Conservation (phyloP, 129 eudicot genomes). For the Tanacetum coccineum region DNA sequence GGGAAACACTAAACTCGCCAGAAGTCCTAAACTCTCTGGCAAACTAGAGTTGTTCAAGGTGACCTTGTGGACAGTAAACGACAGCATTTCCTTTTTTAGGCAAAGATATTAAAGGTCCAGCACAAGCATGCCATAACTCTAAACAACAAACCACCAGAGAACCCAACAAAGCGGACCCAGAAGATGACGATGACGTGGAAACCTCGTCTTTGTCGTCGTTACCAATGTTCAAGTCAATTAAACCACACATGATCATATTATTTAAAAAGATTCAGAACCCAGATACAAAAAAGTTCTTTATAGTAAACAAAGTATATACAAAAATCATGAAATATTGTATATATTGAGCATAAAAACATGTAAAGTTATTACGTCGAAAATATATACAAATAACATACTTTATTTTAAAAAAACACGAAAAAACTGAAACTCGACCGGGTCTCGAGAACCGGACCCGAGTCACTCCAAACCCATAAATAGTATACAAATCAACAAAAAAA, state of each 20-base stretch:
- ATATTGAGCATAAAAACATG: too few relatives aligned
- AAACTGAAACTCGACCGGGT: too few relatives aligned
- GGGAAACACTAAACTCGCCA: slow-evolving; percentile 40
- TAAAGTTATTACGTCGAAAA: too few relatives aligned
- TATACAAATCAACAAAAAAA: too few relatives aligned
- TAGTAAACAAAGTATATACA: too few relatives aligned
- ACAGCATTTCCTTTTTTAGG: slow-evolving; percentile 83
- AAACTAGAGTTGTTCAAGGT: slow-evolving; percentile 45
- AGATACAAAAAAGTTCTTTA: not conserved
- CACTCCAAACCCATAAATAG: too few relatives aligned
- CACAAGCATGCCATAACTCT: slow-evolving; percentile 99
- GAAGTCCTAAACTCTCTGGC: slow-evolving; percentile 33
- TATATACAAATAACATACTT: too few relatives aligned
- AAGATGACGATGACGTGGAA: slow-evolving; percentile 41
- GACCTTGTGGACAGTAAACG: slow-evolving; percentile 91
- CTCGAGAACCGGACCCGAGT: too few relatives aligned
- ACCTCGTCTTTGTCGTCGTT: slow-evolving; percentile 33
- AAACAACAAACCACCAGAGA: slow-evolving; percentile 55
- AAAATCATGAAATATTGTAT: too few relatives aligned
- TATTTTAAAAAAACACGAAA: too few relatives aligned
- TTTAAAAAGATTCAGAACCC: slow-evolving; percentile 20
- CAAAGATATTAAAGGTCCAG: slow-evolving; percentile 71
- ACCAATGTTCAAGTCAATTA: slow-evolving; percentile 72
- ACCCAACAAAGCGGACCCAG: slow-evolving; percentile 22
- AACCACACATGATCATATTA: slow-evolving; percentile 50